Evolutionary conservation across 345 rosid genomes (phyloP), one percentile per base, ranked within the genome.

Genomic region (Pugionium cornutum): DNA sequence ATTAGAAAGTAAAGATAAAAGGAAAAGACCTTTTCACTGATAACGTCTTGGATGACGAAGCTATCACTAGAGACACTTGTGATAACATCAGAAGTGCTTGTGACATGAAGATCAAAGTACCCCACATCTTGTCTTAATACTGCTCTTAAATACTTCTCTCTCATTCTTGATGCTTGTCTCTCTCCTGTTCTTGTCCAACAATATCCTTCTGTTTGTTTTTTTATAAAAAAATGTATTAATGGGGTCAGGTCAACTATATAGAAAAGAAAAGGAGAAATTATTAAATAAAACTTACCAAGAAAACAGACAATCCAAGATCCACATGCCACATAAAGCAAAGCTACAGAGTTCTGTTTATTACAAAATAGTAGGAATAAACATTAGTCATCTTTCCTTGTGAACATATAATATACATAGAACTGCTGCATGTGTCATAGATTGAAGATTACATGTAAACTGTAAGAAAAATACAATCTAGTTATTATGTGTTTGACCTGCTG

Each of bases 171-270:
- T 25, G 86, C 85, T 74, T 89, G 98, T 75, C 98, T 85, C 70
- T 92, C 98, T 61, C 96, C 96, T 55, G 85, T 78, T 80, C 86
- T 89, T 87, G 88, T 89, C 98, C 95, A 91, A 42, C 96, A 91
- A 42, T 81, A 83, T 62, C 84, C 86, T 78, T 89, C 98, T 92
- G 89, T 58, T 39, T 30, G 49, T 9, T 4, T 18, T 18, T 18
- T 18, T 18, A 18, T 18, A 18, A 18, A 18, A 18, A 18, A 18
- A 18, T 18, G 18, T 18, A 18, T 18, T 18, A 18, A 18, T 18
- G 18, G 18, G 18, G 18, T 18, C 18, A 18, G 18, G 18, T 18
- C 18, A 18, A 18, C 18, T 18, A 18, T 18, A 18, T 18, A 18
- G 18, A 18, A 18, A 18, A 18, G 18, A 9, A 3, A 7, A 40